Base-by-base conservation (phyloP, 306 rosid genomes). In the Cucurbita maxima region DNA sequence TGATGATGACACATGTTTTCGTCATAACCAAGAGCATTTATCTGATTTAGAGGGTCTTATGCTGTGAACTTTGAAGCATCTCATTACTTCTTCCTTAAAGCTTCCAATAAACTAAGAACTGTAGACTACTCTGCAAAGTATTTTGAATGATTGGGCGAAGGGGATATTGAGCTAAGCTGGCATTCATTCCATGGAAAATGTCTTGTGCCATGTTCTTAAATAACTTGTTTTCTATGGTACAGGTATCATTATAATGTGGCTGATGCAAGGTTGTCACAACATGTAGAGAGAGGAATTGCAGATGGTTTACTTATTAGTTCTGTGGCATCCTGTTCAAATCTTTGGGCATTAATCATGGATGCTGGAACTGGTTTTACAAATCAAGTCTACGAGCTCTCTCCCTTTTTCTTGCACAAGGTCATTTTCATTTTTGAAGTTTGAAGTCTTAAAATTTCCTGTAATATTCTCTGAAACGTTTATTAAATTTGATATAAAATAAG, bases 301-400 rank as follows among this genome's bases (percentile, higher is more conserved):
- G 98, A 93, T 81, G 97, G 96, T 57, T 88, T 93, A 78, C 96
- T 86, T 64, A 93, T 93, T 63, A 90, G 93, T 75, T 93, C 97
- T 54, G 98, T 93, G 73, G 80, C 96, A 30, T 93, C 97, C 50
- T 90, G 97, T 78, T 84, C 97, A 76, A 88, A 87, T 87, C 93
- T 90, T 34, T 93, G 98, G 98, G 97, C 98, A 41, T 95, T 93
- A 68, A 93, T 93, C 73, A 93, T 93, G 98, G 98, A 93, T 73
- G 97, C 97, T 53, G 97, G 97, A 80, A 93, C 98, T 72, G 91
- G 91, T 79, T 93, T 88, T 81, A 73, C 93, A 1, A 73, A 15
- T 80, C 98, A 93, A 88, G 92, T 90, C 75, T 87, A 87, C 78
- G 92, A 93, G 82, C 78, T 90, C 72, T 90, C 96, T 0, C 89